These are phyloP conservation scores for Smallanthus sonchifolius DNA, from an alignment of 129 eudicot genomes.

Conservation along the genomic window DNA sequence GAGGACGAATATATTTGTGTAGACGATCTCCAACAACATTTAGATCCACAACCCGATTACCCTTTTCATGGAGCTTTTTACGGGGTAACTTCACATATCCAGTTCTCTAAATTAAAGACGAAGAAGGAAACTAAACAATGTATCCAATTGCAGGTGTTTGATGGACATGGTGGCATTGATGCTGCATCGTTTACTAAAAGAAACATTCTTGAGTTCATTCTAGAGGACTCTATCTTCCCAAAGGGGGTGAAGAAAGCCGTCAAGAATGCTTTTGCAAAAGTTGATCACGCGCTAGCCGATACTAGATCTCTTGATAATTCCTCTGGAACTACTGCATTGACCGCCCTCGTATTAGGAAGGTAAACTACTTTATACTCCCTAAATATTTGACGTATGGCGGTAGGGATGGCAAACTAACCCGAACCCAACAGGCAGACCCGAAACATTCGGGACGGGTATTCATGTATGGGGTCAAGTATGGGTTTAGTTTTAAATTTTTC, in stretches of 20 bases:
- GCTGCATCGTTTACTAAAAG: conserved; percentile 70
- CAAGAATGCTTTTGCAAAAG: conserved; percentile 70
- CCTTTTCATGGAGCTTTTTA: conserved; percentile 80
- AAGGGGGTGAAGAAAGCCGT: conserved; percentile 54
- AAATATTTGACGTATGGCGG: not conserved
- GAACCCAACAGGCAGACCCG: no score
- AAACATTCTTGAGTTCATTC: conserved; percentile 63
- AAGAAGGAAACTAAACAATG: not conserved
- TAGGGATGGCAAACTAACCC: no score
- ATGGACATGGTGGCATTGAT: conserved; percentile 90
- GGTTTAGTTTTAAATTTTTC: no score
- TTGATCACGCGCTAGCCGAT: conserved; percentile 78
- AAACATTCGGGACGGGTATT: no score
- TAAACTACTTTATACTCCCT: conserved; percentile 9
- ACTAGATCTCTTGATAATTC: conserved; percentile 58
- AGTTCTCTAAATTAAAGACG: not conserved
- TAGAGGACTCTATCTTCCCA: conserved; percentile 64
- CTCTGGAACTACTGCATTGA: conserved; percentile 82
- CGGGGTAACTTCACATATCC: conserved; percentile 47
- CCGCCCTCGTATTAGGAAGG: conserved; percentile 75
- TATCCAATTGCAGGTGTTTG: conserved; percentile 54
- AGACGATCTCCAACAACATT: conserved; percentile 57
- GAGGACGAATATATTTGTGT: conserved; percentile 88
- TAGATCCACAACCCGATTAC: conserved; percentile 30
- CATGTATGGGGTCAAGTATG: no score